Conservation (phyloP, 2,329 filamentous ascomycete genomes). For the Beauveria rudraprayagi region DNA sequence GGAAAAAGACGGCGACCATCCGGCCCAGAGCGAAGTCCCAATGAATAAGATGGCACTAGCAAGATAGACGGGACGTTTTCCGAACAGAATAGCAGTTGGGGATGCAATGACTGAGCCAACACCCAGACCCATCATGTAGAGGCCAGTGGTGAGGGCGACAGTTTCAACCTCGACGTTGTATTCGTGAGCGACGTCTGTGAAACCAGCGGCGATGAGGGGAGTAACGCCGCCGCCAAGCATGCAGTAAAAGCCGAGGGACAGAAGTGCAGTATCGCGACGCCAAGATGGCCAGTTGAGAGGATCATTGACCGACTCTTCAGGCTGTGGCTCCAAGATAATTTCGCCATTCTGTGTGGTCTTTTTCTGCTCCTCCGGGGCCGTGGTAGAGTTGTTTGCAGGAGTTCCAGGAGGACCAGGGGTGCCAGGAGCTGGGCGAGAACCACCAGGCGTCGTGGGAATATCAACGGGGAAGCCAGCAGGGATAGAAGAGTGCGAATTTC, state of each 20-base stretch:
- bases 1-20: constrained; percentile 68
- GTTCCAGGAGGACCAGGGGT: constrained; percentile 7
- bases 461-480: constrained; percentile 37
- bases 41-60: constrained; percentile 70
- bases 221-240: constrained; percentile 92
- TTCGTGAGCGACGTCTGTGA: constrained; percentile 64
- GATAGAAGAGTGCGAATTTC: constrained; percentile 51
- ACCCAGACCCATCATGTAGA: constrained; percentile 92
- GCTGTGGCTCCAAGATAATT: constrained; percentile 85
- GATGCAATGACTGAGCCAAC: constrained; percentile 77
- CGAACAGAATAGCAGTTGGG: constrained; percentile 83
- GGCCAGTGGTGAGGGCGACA: constrained; percentile 79
- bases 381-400: constrained; percentile 6
- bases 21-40: constrained; percentile 73
- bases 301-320: constrained; percentile 83
- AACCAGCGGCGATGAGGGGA: constrained; percentile 81
- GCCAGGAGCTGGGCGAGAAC: constrained; percentile 14
- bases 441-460: constrained; percentile 22
- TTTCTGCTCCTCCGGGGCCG: constrained; percentile 33
- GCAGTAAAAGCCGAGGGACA: constrained; percentile 85
- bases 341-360: constrained; percentile 76
- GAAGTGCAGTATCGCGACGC: constrained; percentile 69
- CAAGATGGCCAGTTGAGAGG: constrained; percentile 85
- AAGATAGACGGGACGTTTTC: constrained; percentile 87
- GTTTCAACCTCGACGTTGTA: constrained; percentile 58